A percentile compares a stretch with the other conserved stretches of the same genome.
Conservation (phyloP, 2,329 filamentous ascomycete genomes). For the Bertia moriformis region DNA sequence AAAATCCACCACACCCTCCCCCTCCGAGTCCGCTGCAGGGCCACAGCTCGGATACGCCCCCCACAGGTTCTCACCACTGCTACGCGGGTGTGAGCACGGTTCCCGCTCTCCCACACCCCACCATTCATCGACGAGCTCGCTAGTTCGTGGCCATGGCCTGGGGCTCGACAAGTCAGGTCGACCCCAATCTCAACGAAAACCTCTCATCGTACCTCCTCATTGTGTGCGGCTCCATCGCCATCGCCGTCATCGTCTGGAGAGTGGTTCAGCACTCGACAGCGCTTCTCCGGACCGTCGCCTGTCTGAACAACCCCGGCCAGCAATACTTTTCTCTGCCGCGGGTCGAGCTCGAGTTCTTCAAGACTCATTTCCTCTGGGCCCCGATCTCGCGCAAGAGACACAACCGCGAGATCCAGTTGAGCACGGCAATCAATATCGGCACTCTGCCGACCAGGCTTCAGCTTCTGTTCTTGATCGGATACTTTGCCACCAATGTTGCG, state of each 20-base stretch:
- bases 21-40: too few species aligned
- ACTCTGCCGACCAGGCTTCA: slow-evolving; percentile 72
- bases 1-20: too few species aligned
- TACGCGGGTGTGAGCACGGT: too few species aligned
- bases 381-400: slow-evolving; percentile 63
- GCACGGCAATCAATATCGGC: slow-evolving; percentile 54
- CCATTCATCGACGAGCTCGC: too few species aligned
- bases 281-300: slow-evolving; percentile 61
- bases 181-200: slow-evolving; percentile 27
- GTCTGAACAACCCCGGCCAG: slow-evolving; percentile 66
- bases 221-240: slow-evolving; percentile 49
- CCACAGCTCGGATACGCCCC: too few species aligned
- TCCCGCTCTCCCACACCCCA: too few species aligned
- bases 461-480: slow-evolving; percentile 50
- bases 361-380: slow-evolving; percentile 54
- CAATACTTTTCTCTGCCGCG: slow-evolving; percentile 58
- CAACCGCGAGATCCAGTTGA: slow-evolving; percentile 60
- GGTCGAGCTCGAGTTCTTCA: slow-evolving; percentile 39
- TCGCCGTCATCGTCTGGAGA: slow-evolving; percentile 53
- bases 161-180: slow-evolving; percentile 2
- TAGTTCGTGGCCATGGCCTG: too few species aligned
- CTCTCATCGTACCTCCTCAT: slow-evolving; percentile 47
- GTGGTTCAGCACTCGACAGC: slow-evolving; percentile 41
- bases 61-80: too few species aligned
- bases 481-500: slow-evolving; percentile 59